Evolutionary conservation across 176 grass and related monocot species (phyloP), one percentile per base, ranked within the genome.

Genomic region (Phoenix dactylifera): DNA sequence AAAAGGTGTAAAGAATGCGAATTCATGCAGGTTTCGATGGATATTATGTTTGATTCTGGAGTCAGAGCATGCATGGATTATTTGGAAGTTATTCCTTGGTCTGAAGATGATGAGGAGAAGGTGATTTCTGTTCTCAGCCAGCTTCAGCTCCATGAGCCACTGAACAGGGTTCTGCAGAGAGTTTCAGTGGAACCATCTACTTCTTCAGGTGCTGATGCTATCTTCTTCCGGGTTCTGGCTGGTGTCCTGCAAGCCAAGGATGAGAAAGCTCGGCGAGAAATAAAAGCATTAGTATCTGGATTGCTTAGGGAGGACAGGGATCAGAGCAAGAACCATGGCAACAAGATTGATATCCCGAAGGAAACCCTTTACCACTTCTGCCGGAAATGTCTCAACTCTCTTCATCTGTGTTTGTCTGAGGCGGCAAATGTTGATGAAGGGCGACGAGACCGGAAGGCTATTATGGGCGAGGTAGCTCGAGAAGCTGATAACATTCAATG

Each of bases 51-150:
- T 22, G 65, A 67, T 53, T 17, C 54, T 0, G 65, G 51, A 54
- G 15, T 67, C 30, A 32, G 16, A 12, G 50, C 65, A 54, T 67
- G 65, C 24, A 50, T 67, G 18, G 65, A 67, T 26, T 67, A 67
- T 35, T 67, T 67, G 52, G 65, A 67, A 67, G 50, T 26, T 50
- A 39, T 67, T 15, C 65, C 65, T 55, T 67, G 65, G 65, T 67
- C 51, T 0, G 65, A 55, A 52, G 17, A 32, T 5, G 65, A 67
- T 25, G 65, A 67, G 26, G 65, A 55, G 65, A 55, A 67, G 25
- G 65, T 67, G 26, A 14, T 55, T 55, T 54, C 65, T 32, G 15
- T 35, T 15, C 52, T 67, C 26, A 25, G 51, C 24, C n/a, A 67
- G 16, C 7, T 67, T 54, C 5, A 32, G 29, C 4, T 32, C 6